Evolutionary conservation across 306 rosid species (phyloP), one percentile per base, ranked within the genome.

Genomic region (Citrullus mucosospermus): DNA sequence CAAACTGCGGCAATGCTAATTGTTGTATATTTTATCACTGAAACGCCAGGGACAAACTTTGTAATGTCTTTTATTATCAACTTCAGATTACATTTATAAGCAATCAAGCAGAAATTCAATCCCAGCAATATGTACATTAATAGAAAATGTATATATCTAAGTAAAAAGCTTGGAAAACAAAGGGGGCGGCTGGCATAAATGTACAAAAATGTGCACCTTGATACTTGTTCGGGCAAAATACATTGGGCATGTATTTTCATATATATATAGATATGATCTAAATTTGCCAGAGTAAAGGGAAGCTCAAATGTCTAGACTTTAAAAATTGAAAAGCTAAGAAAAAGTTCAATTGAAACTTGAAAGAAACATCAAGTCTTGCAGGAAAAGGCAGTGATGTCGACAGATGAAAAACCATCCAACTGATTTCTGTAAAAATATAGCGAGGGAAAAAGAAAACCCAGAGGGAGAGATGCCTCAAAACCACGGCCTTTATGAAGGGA

Each of bases 221-320:
- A 34, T 66, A 75, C 62, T 7, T 25, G 22, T 72, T 25, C 8
- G 13, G 12, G 58, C 41, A 48, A 48, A 78, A 68, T 67, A 72
- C 44, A 75, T 13, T 65, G 56, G 57, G 58, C 77, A 69, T 61
- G 78, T 51, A 76, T 55, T 58, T 55, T 32, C 34, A 32, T 32
- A 32, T 3, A 32, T 32, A 20, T 58, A 20, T 57, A 8, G 8
- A 14, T 22, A 4, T 14, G 7, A 77, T 81, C 80, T 76, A 77
- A 83, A 86, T 87, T 25, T 78, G 86, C 81, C 86, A 86, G 70
- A 88, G 66, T 56, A 72, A 75, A 67, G 76, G 84, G 82, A 81
- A 85, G 87, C 84, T 55, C 80, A 80, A 80, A 38, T 78, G 83
- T 79, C 76, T 59, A 86, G 78, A 8, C 7, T 70, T 67, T 76